These are phyloP conservation scores for Alternaria brassicae DNA, from an alignment of 2,329 filamentous ascomycete species.

Conservation along the genomic window DNA sequence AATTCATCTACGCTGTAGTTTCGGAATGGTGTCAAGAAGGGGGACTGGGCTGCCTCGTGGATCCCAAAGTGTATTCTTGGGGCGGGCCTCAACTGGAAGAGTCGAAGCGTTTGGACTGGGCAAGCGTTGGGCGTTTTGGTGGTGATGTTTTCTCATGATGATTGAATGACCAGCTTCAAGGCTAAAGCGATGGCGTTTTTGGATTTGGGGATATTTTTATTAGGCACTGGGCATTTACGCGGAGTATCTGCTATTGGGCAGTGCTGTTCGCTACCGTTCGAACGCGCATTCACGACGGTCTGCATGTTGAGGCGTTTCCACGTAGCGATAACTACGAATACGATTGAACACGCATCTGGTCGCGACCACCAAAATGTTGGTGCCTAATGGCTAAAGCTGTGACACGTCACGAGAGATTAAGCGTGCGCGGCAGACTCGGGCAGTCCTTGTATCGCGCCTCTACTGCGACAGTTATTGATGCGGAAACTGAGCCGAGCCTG, in stretches of 20 bases:
- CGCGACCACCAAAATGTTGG: slow-evolving; percentile 11
- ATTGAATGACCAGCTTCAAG: slow-evolving; percentile 26
- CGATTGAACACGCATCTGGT: slow-evolving; percentile 23
- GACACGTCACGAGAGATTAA: slow-evolving; percentile 28
- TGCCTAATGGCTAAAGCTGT: slow-evolving; percentile 24
- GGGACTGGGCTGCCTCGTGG: slow-evolving; percentile 65
- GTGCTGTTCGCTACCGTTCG: slow-evolving; percentile 24
- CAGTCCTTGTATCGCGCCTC: slow-evolving; percentile 1
- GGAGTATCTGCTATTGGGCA: slow-evolving; percentile 33
- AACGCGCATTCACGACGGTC: slow-evolving; percentile 37
- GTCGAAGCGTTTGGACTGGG: slow-evolving; percentile 55
- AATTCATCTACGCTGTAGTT: slow-evolving; percentile 72
- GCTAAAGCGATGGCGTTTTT: slow-evolving; percentile 39
- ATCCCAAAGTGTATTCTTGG: slow-evolving; percentile 52
- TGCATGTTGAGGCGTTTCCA: slow-evolving; percentile 24
- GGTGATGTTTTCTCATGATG: slow-evolving; percentile 52
- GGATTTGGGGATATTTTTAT: slow-evolving; percentile 36
- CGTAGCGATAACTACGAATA: slow-evolving; percentile 24
- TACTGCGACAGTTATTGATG: slow-evolving; percentile 5
- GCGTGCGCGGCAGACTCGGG: slow-evolving; percentile 15
- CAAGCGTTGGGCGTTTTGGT: slow-evolving; percentile 58
- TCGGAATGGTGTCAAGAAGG: slow-evolving; percentile 74
- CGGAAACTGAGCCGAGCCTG: slow-evolving; percentile 5
- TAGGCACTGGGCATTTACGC: slow-evolving; percentile 39
- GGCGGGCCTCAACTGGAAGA: slow-evolving; percentile 54